Base-by-base conservation (phyloP, 2,329 filamentous ascomycete species). In the Colletotrichum orchidophilum region DNA sequence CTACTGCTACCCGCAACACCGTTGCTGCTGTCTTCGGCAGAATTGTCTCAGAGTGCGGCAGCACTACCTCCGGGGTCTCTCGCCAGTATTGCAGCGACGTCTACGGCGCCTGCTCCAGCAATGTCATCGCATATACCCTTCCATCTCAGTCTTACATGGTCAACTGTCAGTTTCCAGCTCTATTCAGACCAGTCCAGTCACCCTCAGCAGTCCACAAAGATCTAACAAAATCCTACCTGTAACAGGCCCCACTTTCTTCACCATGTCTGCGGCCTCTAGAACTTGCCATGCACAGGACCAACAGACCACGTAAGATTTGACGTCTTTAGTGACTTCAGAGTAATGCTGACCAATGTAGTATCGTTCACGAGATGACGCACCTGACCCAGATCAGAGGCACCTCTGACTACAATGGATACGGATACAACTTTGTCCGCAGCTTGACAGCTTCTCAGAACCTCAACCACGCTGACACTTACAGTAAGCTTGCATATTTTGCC, bases 301-400 rank as follows among this genome's bases (percentile, higher is more conserved):
- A 81, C 88, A 88, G 3, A 91, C 86, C 7, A 93, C 91, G 54
- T 54, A 24, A 7, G 27, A 31, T 2, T 13, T 11, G 2, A 26
- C 15, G 4, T 8, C 21, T 35, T 3, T 2, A 27, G 7, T 3
- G 27, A 13, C 21, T 7, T 12, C 12, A 49, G 3, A 3, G 7
- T 12, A 18, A 21, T 9, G 24, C 62, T 66, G 15, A 70, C 53
- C n/a, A 9, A 29, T 7, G 2, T 7, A 26, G 58, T 35, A 86
- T 86, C 31, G 79, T 93, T 13, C 91, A 93, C 76, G 91, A 93
- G 83, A 83, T 86, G 75, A 92, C 91, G 8, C 91, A 93, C 76
- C 74, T 87, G 83, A 87, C 21, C 80, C 86, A 77, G 84, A 81
- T 80, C 70, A 87, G 87, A 63, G 88, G 89, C 12, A 92, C 90